Evolutionary conservation across 176 grass and related monocot species (phyloP).

Genomic region (Phyllostachys edulis): DNA sequence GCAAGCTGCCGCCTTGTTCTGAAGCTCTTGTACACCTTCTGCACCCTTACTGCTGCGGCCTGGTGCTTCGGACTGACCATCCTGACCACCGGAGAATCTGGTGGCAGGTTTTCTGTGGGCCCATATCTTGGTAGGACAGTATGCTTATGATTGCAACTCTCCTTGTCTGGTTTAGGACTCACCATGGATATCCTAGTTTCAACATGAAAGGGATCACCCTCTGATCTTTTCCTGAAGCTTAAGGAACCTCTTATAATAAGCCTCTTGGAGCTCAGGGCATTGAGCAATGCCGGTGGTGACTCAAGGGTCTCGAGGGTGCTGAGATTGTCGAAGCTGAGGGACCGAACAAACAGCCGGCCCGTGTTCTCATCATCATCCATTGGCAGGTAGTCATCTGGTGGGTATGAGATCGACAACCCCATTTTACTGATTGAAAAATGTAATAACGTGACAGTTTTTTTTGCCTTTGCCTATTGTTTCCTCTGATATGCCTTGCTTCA

Average conservation of each 20-base stretch:
- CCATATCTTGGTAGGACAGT: constrained; percentile 33
- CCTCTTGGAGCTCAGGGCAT: constrained; percentile 40
- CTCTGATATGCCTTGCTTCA: background rate
- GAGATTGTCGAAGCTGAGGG: constrained; percentile 54
- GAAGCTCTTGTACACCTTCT: constrained; percentile 95
- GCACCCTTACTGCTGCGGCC: constrained; percentile 65
- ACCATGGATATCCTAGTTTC: constrained; percentile 44
- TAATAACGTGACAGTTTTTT: background rate
- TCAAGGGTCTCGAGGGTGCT: constrained; percentile 37
- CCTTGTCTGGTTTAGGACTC: constrained; percentile 30
- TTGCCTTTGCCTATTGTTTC: constrained; percentile 2
- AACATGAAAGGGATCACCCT: constrained; percentile 36
- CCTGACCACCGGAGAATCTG: constrained; percentile 19
- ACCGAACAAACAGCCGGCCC: constrained; percentile 49
- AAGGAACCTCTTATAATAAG: constrained; percentile 50
- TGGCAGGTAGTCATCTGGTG: constrained; percentile 54
- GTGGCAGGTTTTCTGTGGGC: constrained; percentile 1
- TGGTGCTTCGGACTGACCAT: constrained; percentile 50
- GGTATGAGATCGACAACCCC: constrained; percentile 70
- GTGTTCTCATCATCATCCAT: constrained; percentile 41
- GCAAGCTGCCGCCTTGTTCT: constrained; percentile 77
- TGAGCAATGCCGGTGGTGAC: constrained; percentile 17
- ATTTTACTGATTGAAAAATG: constrained; percentile 40
- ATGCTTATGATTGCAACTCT: background rate
- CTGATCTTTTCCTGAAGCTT: constrained; percentile 54